Conservation (phyloP, 495 filamentous ascomycete genomes). For the Penicillium goetzii region DNA sequence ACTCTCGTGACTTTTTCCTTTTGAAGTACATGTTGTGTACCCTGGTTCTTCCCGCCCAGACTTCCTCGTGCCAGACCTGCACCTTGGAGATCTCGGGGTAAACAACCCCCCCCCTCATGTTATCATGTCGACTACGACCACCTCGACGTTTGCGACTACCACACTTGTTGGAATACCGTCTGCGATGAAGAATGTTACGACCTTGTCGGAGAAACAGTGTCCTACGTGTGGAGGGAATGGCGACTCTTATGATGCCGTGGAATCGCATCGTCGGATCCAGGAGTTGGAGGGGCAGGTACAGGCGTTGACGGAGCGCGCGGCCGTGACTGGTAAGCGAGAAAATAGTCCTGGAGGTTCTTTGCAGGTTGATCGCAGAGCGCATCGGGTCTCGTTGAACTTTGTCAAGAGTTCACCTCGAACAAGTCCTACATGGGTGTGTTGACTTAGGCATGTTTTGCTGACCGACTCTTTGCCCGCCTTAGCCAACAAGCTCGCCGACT, state of each 20-base stretch:
- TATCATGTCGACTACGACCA: constrained; percentile 39
- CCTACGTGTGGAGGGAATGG: constrained; percentile 52
- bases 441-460: constrained; percentile 1
- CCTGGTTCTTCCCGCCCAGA: not conserved
- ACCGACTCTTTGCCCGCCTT: constrained; percentile 14
- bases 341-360: not conserved
- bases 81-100: constrained; percentile 23
- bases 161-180: constrained; percentile 40
- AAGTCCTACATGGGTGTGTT: not conserved
- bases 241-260: constrained; percentile 34
- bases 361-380: not conserved
- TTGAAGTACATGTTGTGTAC: not conserved
- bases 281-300: constrained; percentile 82
- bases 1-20: not conserved
- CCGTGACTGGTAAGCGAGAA: constrained; percentile 65
- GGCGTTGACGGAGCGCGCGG: constrained; percentile 74
- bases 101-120: constrained; percentile 22
- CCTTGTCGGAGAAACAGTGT: constrained; percentile 43
- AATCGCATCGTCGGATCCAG: constrained; percentile 69
- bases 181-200: constrained; percentile 36
- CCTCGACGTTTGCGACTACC: constrained; percentile 37
- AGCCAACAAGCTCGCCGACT: constrained; percentile 85
- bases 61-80: not conserved
- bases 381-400: not conserved
- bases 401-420: not conserved